These are phyloP conservation scores for Nothophaeocryptopus gaeumannii DNA, from an alignment of 2,329 filamentous ascomycete genomes.

Conservation along the genomic window DNA sequence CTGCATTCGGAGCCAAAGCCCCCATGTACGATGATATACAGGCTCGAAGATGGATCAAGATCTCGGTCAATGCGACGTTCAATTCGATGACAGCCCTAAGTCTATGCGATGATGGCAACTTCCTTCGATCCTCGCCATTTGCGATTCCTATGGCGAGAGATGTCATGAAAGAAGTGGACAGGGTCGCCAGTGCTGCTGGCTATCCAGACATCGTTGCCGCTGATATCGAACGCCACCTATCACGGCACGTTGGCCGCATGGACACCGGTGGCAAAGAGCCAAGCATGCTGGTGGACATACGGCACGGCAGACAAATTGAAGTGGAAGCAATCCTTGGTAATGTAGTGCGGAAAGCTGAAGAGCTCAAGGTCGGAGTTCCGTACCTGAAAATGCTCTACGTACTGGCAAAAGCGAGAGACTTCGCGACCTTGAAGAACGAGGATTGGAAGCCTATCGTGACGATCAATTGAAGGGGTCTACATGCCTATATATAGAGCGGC, in stretches of 20 bases:
- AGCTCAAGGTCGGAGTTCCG: conserved; percentile 39
- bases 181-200: conserved; percentile 42
- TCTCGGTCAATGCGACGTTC: conserved; percentile 59
- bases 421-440: conserved; percentile 16
- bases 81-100: conserved; percentile 60
- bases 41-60: conserved; percentile 57
- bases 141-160: conserved; percentile 40
- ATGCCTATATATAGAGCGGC: not conserved
- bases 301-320: conserved; percentile 44
- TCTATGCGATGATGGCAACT: conserved; percentile 52
- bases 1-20: conserved; percentile 45
- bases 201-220: conserved; percentile 37
- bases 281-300: conserved; percentile 52
- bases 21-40: conserved; percentile 56
- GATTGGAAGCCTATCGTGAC: conserved; percentile 19
- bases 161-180: conserved; percentile 47
- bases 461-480: conserved; percentile 2
- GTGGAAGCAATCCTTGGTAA: conserved; percentile 52
- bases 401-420: conserved; percentile 38
- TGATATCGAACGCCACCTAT: conserved; percentile 41
- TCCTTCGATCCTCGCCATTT: conserved; percentile 45
- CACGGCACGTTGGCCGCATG: conserved; percentile 40
- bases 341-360: conserved; percentile 41
- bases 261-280: conserved; percentile 44
- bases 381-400: conserved; percentile 44